phyloP scores from a whole-genome alignment of 1,284 basidiomycete species.

The Amylostereum areolatum region DNA sequence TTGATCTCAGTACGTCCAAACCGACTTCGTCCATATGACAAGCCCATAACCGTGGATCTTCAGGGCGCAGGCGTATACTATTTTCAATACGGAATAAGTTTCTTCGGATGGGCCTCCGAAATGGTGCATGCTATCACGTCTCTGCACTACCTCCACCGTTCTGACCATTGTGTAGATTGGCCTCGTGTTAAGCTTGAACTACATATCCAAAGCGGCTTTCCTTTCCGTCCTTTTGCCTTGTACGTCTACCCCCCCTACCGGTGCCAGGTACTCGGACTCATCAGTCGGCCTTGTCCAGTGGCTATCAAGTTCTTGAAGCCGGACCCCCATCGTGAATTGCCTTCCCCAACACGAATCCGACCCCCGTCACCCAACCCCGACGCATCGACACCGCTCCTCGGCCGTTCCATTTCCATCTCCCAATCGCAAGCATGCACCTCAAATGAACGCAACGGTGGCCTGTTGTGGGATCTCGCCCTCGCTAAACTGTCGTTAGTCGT shows the following conservation, averaged over 20 bases:
- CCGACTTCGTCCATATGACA: not conserved
- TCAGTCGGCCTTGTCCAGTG: too few species aligned
- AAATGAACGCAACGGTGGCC: not conserved
- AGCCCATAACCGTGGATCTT: not conserved
- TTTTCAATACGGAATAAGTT: not conserved
- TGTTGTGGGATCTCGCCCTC: not conserved
- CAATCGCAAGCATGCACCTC: not conserved
- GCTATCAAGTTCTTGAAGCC: too few species aligned
- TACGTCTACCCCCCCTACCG: not conserved
- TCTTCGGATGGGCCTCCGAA: not conserved
- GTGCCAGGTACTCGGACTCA: too few species aligned
- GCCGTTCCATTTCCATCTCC: too few species aligned
- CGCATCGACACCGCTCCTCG: too few species aligned
- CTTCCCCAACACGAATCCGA: too few species aligned
- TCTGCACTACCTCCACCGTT: not conserved
- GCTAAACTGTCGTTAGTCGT: not conserved
- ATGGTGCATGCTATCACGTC: not conserved
- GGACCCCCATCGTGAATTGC: too few species aligned
- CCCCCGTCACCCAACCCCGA: too few species aligned
- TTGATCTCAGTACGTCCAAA: not conserved
- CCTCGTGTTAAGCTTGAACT: not conserved
- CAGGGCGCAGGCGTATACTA: not conserved
- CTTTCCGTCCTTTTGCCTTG: not conserved
- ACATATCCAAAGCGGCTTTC: not conserved
- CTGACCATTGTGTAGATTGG: not conserved